Base-by-base conservation (phyloP, 805 yeast genomes). In the Candida anglica region DNA sequence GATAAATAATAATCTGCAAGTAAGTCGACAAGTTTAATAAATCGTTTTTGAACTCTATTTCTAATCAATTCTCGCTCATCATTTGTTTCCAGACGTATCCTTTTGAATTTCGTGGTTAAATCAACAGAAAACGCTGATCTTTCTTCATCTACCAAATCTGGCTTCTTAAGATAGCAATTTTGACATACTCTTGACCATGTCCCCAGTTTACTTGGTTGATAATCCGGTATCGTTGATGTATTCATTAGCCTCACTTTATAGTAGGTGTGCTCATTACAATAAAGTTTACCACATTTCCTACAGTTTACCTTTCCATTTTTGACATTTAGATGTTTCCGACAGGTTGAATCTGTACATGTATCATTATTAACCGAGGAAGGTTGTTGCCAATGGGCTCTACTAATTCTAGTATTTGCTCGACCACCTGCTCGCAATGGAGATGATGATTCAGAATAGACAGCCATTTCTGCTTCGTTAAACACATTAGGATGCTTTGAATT, bases 151-250 rank as follows among this genome's bases (percentile, higher is more conserved):
- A 52, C 48, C 45, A 76, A 69, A 2, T 80, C 83, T 2, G 81
- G 79, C 37, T 78, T 75, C 0, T 47, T 40, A 15, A 49, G 44
- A 49, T 70, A 85, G 50, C 97, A 88, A 0, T 42, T 43, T 26
- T 66, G 60, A 53, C 97, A 88, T 42, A 86, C 81, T 20, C 81
- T 63, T 34, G 77, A 62, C 91, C 89, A 82, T n/a, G 65, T 54
- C 0, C 93, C 91, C 32, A 53, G 42, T 17, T 37, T 29, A 5
- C 36, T 30, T 17, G 49, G 31, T 28, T 51, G 56, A 44, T 60
- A 63, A 17, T 45, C 46, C 1, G 67, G 61, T 0, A 40, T 35
- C 0, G 73, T 62, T 37, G 71, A 75, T 40, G 81, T 77, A n/a
- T 54, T 46, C 39, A 72, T 56, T 13, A 87, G 58, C 46, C 69